Evolutionary conservation across 257 asterid genomes (phyloP).

Genomic region (Nicotiana noctiflora): DNA sequence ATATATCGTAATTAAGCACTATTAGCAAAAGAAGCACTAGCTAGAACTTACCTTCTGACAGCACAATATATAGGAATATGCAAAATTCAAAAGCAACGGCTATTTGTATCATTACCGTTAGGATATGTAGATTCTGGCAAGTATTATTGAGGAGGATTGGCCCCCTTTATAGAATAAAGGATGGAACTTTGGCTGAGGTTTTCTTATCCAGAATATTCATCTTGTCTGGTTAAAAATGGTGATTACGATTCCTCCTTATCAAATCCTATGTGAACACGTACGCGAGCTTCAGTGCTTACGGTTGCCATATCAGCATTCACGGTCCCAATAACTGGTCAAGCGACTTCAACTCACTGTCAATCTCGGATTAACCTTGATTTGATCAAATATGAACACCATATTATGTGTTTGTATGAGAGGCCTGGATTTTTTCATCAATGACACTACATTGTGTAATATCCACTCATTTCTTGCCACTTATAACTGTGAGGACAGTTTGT

Average conservation of each 20-base stretch:
- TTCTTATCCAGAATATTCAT: slow-evolving; percentile 31
- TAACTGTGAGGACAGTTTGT: no score
- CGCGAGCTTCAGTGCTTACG: slow-evolving; percentile 4
- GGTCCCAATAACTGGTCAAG: neutral
- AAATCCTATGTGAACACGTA: slow-evolving; percentile 27
- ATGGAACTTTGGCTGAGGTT: slow-evolving; percentile 28
- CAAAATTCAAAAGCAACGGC: slow-evolving; percentile 43
- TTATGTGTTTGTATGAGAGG: neutral
- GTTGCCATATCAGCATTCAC: neutral
- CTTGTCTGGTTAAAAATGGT: slow-evolving; percentile 21
- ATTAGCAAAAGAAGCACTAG: neutral
- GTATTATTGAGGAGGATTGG: slow-evolving; percentile 39
- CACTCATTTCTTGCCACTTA: no score
- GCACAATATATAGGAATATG: slow-evolving; percentile 24
- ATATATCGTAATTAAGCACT: neutral
- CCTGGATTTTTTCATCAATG: neutral
- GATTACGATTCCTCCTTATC: slow-evolving; percentile 36
- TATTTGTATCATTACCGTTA: slow-evolving; percentile 26
- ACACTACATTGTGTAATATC: no score
- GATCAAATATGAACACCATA: neutral
- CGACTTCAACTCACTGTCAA: neutral
- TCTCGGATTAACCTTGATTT: neutral
- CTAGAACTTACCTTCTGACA: slow-evolving; percentile 7
- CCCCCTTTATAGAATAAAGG: slow-evolving; percentile 34
- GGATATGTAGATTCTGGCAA: slow-evolving; percentile 35